phyloP scores from a whole-genome alignment of 1,284 basidiomycete genomes.

The Rhodotorula sp. region DNA sequence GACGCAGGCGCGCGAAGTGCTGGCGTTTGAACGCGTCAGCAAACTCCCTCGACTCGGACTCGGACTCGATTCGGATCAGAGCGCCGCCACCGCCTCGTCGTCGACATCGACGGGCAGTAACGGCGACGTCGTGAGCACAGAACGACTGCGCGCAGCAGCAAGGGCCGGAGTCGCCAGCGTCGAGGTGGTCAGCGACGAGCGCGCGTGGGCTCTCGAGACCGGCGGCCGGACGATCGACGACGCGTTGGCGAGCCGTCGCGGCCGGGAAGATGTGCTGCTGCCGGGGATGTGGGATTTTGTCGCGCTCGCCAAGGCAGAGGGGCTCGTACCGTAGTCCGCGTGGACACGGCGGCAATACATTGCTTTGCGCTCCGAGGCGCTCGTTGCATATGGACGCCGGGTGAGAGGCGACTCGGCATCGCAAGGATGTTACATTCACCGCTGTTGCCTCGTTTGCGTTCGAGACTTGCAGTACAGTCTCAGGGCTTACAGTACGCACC shows the following conservation, averaged over 20 bases:
- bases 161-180: slow-evolving; percentile 19
- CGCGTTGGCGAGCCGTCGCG: slow-evolving; percentile 4
- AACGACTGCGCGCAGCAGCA: slow-evolving; percentile 11
- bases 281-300: slow-evolving; percentile 32
- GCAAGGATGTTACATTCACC: too few species aligned
- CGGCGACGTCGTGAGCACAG: neutral
- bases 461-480: too few species aligned
- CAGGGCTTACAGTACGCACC: too few species aligned
- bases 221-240: slow-evolving; percentile 5
- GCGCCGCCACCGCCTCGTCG: neutral
- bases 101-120: neutral
- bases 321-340: neutral
- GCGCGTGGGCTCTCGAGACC: slow-evolving; percentile 13
- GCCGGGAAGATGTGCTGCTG: slow-evolving; percentile 6
- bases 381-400: too few species aligned
- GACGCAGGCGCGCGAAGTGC: slow-evolving; percentile 38
- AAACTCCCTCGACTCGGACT: slow-evolving; percentile 17
- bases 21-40: slow-evolving; percentile 27
- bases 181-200: slow-evolving; percentile 14
- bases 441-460: too few species aligned
- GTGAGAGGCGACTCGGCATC: too few species aligned
- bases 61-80: slow-evolving; percentile 1
- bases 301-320: neutral
- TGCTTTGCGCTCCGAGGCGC: too few species aligned
- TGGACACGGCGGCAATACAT: too few species aligned